Evolutionary conservation across 176 grass and related monocot genomes (phyloP), one percentile per base, ranked within the genome.

Genomic region (Avena eriantha): DNA sequence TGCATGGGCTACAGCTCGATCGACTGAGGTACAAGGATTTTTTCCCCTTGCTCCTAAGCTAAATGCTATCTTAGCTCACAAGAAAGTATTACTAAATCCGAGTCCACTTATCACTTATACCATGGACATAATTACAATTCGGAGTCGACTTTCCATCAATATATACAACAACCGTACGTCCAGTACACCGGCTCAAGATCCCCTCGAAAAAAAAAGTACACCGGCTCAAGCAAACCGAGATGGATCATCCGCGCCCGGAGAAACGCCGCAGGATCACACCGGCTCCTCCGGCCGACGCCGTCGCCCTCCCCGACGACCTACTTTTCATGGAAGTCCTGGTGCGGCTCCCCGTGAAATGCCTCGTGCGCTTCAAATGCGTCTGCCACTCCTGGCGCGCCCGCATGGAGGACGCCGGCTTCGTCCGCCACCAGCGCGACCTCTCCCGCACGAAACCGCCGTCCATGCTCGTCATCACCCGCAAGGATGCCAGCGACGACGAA

Each of bases 401-500:
- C 5, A 50, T 75, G 47, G 45, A 75, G 43, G 45, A n/a, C 45
- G 22, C 3, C 13, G 72, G 23, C 72, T 75, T 75, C 46, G 23
- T 75, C 33, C 72, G 63, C 5, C 61, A 49, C 50, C 80, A 71
- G 63, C 61, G 34, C 63, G 48, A 83, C 3, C 19, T 83, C 7
- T 83, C 80, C 4, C 57, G 46, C 6, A 43, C 55, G 15, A 60
- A 10, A 17, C 43, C 45, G n/a, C 34, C 71, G 71, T 18, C 79
- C 1, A 3, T 82, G 10, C 79, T 88, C 18, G 13, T 54, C 71
- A 12, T 88, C 71, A 10, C 86, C 0, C 34, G 48, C 48, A 18
- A 8, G 3, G 3, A 9, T 1, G 13, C 6, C 14, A 0, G 0
- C 41, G 0, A 39, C 1, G n/a, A 59, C 0, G 5, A 31, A 13